phyloP scores from a whole-genome alignment of 2,329 filamentous ascomycete species.

The Pseudonectria buxi region DNA sequence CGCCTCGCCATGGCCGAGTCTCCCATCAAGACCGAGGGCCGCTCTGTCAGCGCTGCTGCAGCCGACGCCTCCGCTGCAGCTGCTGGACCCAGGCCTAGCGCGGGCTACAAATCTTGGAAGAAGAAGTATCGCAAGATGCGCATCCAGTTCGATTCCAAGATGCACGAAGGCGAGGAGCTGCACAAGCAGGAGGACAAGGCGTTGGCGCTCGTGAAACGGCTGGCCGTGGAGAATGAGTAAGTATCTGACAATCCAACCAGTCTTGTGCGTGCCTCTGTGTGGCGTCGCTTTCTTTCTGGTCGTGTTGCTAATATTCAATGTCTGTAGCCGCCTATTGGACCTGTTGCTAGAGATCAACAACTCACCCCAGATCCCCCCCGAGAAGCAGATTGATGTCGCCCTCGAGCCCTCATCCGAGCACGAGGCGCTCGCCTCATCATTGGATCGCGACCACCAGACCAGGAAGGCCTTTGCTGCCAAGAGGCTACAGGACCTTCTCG shows the following conservation, averaged over 20 bases:
- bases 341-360: constrained; percentile 86
- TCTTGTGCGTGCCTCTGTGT: constrained; percentile 2
- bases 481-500: constrained; percentile 43
- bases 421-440: constrained; percentile 24
- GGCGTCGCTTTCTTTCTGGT: too few species aligned
- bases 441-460: constrained; percentile 28
- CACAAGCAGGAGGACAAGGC: constrained; percentile 78
- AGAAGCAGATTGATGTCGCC: constrained; percentile 67
- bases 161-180: constrained; percentile 74
- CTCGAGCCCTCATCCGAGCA: constrained; percentile 38
- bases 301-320: constrained; percentile 10
- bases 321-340: constrained; percentile 72
- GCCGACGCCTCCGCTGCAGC: too few species aligned
- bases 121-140: constrained; percentile 96
- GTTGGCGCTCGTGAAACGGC: constrained; percentile 69
- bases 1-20: constrained; percentile 25
- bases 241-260: constrained; percentile 24
- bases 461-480: constrained; percentile 40
- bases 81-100: constrained; percentile 22
- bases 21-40: constrained; percentile 37
- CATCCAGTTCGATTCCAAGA: constrained; percentile 67
- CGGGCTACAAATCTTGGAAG: constrained; percentile 65
- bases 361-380: constrained; percentile 66
- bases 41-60: constrained; percentile 27
- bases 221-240: constrained; percentile 91